Conservation (phyloP, 805 yeast species). For the Jamesozyma spencerorum region DNA sequence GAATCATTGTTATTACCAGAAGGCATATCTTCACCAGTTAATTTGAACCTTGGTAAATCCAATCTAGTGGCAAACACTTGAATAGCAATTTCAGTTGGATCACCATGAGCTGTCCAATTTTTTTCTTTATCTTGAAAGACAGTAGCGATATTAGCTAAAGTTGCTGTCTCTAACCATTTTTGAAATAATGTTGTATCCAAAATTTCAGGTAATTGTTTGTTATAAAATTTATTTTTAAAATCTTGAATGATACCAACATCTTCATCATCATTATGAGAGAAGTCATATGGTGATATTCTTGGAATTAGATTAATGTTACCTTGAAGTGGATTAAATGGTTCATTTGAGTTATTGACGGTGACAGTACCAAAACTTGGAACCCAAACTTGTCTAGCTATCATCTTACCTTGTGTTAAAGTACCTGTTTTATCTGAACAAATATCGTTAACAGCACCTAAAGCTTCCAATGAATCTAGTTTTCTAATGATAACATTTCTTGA, state of each 20-base stretch:
- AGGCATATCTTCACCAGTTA: conserved; percentile 30
- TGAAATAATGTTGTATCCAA: conserved; percentile 26
- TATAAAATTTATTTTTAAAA: conserved; percentile 16
- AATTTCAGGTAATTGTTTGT: conserved; percentile 10
- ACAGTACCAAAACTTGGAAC: conserved; percentile 65
- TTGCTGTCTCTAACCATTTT: conserved; percentile 55
- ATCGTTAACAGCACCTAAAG: conserved; percentile 88
- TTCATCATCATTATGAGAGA: conserved; percentile 22
- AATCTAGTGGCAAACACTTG: conserved; percentile 65
- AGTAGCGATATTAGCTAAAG: conserved; percentile 72
- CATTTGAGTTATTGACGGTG: conserved; percentile 53
- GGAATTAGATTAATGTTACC: conserved; percentile 77
- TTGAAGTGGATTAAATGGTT: conserved; percentile 89
- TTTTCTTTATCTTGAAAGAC: conserved; percentile 42
- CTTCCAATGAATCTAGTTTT: conserved; percentile 87
- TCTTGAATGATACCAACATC: conserved; percentile 24
- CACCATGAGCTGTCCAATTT: conserved; percentile 75
- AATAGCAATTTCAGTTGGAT: conserved; percentile 83
- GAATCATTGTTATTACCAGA: not conserved
- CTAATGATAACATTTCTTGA: conserved; percentile 86
- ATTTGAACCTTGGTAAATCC: conserved; percentile 37
- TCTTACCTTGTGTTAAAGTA: conserved; percentile 80
- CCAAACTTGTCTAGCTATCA: conserved; percentile 84
- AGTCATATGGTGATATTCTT: conserved; percentile 44
- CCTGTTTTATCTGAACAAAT: conserved; percentile 90